Evolutionary conservation across 2,329 filamentous ascomycete species (phyloP).

Genomic region (Ophiosphaerella herpotricha): DNA sequence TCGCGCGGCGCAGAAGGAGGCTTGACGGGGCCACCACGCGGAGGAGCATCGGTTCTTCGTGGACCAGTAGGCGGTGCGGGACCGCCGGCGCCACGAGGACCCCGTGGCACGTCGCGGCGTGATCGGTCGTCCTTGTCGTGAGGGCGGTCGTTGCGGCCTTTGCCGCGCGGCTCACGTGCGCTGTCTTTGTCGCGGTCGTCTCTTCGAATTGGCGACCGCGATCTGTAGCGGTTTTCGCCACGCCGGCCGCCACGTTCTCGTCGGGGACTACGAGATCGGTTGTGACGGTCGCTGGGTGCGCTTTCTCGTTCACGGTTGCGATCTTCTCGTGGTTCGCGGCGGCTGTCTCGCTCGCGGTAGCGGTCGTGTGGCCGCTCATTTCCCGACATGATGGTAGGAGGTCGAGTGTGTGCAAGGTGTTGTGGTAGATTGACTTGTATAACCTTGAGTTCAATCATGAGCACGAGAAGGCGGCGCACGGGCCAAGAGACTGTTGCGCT

Average conservation of each 20-base stretch:
- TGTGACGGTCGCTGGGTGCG: slow-evolving; percentile 32
- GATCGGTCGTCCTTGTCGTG: slow-evolving; percentile 14
- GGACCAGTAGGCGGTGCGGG: slow-evolving; percentile 12
- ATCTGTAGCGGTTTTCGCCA: slow-evolving; percentile 30
- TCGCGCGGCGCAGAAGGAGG: slow-evolving; percentile 15
- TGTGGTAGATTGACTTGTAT: neutral
- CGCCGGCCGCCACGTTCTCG: slow-evolving; percentile 33
- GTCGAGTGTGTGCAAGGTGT: slow-evolving; percentile 1
- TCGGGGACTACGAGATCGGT: slow-evolving; percentile 42
- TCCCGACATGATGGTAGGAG: slow-evolving; percentile 21
- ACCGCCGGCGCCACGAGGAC: slow-evolving; percentile 28
- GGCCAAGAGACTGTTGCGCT: too few species aligned
- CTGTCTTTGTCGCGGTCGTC: slow-evolving; percentile 24
- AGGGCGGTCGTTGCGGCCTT: slow-evolving; percentile 13
- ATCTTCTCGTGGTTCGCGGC: slow-evolving; percentile 23
- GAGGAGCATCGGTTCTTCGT: slow-evolving; percentile 9
- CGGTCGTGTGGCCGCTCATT: slow-evolving; percentile 31
- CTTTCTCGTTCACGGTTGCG: slow-evolving; percentile 25
- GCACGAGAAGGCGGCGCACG: too few species aligned
- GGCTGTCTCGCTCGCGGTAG: slow-evolving; percentile 25
- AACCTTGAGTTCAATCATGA: too few species aligned
- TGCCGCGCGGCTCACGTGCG: slow-evolving; percentile 16
- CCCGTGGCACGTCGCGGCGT: slow-evolving; percentile 23
- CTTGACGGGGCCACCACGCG: slow-evolving; percentile 11
- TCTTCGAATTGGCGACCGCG: slow-evolving; percentile 32